A percentile compares a stretch with the other conserved stretches of the same genome.
Evolutionary conservation across 805 yeast genomes (phyloP).

Genomic region (Kazachstania africana): DNA sequence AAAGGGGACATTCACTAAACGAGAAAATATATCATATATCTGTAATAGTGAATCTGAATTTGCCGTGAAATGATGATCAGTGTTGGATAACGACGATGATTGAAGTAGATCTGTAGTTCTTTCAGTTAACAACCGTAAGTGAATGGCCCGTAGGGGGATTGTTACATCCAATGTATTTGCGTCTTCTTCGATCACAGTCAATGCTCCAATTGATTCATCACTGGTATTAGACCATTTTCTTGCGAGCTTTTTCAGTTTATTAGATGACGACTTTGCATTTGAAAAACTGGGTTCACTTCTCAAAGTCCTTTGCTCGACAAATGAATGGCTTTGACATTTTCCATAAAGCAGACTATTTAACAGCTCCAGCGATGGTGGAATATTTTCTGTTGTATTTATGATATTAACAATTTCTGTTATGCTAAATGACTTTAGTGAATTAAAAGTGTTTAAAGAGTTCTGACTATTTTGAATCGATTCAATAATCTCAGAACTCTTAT

Average conservation of each 20-base stretch:
- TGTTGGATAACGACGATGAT: slow-evolving; percentile 36
- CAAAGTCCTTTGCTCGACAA: background rate
- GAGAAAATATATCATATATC: slow-evolving; percentile 27
- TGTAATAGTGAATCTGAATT: slow-evolving; percentile 23
- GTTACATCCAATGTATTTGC: slow-evolving; percentile 15
- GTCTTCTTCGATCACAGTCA: slow-evolving; percentile 13
- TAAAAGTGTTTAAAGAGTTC: slow-evolving; percentile 7
- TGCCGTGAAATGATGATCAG: slow-evolving; percentile 18
- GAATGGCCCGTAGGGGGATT: slow-evolving; percentile 21
- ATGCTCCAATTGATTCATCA: slow-evolving; percentile 10
- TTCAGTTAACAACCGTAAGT: slow-evolving; percentile 48
- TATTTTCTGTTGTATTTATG: slow-evolving; percentile 21
- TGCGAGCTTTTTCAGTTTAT: slow-evolving; percentile 11
- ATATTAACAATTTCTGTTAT: slow-evolving; percentile 14
- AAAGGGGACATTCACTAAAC: slow-evolving; percentile 36
- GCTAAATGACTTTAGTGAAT: slow-evolving; percentile 11
- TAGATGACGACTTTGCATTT: slow-evolving; percentile 8
- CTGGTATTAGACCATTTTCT: slow-evolving; percentile 11
- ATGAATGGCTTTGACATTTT: slow-evolving; percentile 1
- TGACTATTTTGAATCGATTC: background rate
- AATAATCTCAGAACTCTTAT: background rate
- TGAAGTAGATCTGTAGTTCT: slow-evolving; percentile 60
- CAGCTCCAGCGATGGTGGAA: slow-evolving; percentile 22
- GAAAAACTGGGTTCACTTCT: slow-evolving; percentile 14
- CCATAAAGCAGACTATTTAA: slow-evolving; percentile 16